phyloP scores from a whole-genome alignment of 2,329 filamentous ascomycete genomes.

The Rutstroemia sp. region DNA sequence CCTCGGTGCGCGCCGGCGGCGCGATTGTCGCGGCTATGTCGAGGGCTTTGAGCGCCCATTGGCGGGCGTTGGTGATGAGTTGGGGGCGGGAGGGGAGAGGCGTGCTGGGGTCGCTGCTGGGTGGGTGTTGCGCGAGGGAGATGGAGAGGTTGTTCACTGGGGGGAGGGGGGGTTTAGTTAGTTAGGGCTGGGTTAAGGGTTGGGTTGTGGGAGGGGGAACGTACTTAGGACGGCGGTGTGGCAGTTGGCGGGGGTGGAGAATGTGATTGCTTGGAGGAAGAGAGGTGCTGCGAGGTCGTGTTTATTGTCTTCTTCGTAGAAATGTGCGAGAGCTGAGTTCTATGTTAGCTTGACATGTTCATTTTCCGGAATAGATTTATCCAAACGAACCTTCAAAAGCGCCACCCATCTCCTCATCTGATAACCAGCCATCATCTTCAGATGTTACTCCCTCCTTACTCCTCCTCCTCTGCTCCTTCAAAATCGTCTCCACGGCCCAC shows the following conservation, averaged over 20 bases:
- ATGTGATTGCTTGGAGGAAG: constrained; percentile 73
- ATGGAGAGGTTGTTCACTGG: neutral
- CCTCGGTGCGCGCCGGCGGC: constrained; percentile 59
- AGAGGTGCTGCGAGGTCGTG: constrained; percentile 79
- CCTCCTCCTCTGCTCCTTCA: constrained; percentile 59
- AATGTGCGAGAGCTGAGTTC: constrained; percentile 58
- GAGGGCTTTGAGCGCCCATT: constrained; percentile 75
- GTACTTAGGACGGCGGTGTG: constrained; percentile 73
- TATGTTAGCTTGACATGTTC: constrained; percentile 21
- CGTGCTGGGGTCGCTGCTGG: constrained; percentile 30
- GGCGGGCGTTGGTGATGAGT: constrained; percentile 61
- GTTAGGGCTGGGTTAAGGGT: neutral
- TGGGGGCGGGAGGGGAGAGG: constrained; percentile 47
- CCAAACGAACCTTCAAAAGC: constrained; percentile 53
- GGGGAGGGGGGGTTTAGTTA: neutral
- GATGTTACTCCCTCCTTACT: constrained; percentile 58
- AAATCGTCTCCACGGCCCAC: constrained; percentile 72
- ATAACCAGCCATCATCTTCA: constrained; percentile 66
- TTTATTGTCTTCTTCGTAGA: constrained; percentile 66
- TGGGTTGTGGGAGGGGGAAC: constrained; percentile 25
- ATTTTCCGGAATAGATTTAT: neutral
- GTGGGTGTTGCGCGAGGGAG: constrained; percentile 7
- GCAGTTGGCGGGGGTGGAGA: constrained; percentile 58
- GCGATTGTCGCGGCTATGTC: constrained; percentile 57
- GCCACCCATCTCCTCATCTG: constrained; percentile 63